These are phyloP conservation scores for Dipteronia sinensis DNA, from an alignment of 345 rosid species.

Conservation along the genomic window DNA sequence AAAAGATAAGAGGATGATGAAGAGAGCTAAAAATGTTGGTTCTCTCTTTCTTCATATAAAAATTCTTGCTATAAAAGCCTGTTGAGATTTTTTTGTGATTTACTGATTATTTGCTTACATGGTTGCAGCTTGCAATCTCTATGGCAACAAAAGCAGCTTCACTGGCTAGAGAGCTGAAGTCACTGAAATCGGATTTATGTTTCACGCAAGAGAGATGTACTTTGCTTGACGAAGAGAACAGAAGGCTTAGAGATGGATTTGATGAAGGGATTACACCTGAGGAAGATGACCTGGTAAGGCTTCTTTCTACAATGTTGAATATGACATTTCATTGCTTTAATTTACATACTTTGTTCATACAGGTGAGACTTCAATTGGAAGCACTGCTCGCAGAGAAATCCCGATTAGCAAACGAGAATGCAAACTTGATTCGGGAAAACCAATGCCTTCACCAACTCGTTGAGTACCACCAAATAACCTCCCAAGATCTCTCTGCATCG, in stretches of 20 bases:
- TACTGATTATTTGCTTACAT: slow-evolving; percentile 8
- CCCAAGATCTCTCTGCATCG: slow-evolving; percentile 78
- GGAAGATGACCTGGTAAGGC: slow-evolving; percentile 87
- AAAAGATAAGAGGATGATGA: slow-evolving; percentile 55
- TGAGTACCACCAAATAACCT: slow-evolving; percentile 80
- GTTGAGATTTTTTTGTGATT: too few relatives aligned
- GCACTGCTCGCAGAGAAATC: slow-evolving; percentile 88
- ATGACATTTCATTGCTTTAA: neutral
- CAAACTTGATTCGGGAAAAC: slow-evolving; percentile 77
- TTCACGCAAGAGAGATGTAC: slow-evolving; percentile 76
- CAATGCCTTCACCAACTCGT: slow-evolving; percentile 87
- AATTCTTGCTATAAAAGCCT: neutral
- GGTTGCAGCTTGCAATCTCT: slow-evolving; percentile 73
- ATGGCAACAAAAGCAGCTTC: slow-evolving; percentile 86
- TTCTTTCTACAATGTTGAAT: neutral
- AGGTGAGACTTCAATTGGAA: slow-evolving; percentile 97
- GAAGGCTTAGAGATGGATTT: slow-evolving; percentile 79
- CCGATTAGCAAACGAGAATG: slow-evolving; percentile 80
- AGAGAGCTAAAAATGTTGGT: slow-evolving; percentile 72
- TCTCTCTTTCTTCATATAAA: neutral
- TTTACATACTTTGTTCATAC: neutral
- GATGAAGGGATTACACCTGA: slow-evolving; percentile 70
- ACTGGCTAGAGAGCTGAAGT: slow-evolving; percentile 73
- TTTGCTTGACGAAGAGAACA: slow-evolving; percentile 86
- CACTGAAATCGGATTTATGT: slow-evolving; percentile 66